Conservation (phyloP, 2,329 filamentous ascomycete species). For the Trichoderma breve region DNA sequence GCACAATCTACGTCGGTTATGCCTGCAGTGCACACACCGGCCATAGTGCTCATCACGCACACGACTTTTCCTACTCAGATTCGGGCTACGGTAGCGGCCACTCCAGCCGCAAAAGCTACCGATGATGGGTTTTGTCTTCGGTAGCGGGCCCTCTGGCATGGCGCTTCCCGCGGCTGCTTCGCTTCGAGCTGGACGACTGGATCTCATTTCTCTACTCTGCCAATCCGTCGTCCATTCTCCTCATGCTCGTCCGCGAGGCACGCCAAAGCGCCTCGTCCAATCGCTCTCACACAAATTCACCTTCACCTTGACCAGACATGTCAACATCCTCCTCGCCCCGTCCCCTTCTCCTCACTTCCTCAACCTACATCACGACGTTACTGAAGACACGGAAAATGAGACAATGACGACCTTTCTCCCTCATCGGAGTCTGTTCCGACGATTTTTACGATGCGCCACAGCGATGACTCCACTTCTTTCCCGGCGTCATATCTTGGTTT, state of each 20-base stretch:
- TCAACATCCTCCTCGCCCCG: neutral
- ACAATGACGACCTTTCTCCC: conserved; percentile 24
- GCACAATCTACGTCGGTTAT: conserved; percentile 80
- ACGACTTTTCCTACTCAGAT: conserved; percentile 49
- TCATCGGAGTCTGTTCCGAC: conserved; percentile 2
- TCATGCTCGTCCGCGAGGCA: conserved; percentile 47
- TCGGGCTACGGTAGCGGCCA: conserved; percentile 53
- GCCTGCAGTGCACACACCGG: conserved; percentile 53
- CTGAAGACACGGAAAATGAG: conserved; percentile 32
- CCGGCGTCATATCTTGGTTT: neutral
- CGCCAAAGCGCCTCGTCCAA: conserved; percentile 41
- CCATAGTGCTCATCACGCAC: conserved; percentile 40
- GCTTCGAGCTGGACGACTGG: conserved; percentile 48
- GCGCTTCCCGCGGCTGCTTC: conserved; percentile 40
- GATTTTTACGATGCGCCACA: conserved; percentile 17
- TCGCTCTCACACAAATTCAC: neutral
- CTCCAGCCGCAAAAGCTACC: conserved; percentile 45
- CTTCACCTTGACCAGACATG: neutral
- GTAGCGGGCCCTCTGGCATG: conserved; percentile 44
- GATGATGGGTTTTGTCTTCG: conserved; percentile 56
- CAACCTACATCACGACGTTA: conserved; percentile 27
- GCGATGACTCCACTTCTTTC: conserved; percentile 3
- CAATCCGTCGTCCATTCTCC: conserved; percentile 49
- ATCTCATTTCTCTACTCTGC: conserved; percentile 48
- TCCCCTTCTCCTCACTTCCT: conserved; percentile 19